Base-by-base conservation (phyloP, 1,284 basidiomycete species). In the Farysia itapuensis region DNA sequence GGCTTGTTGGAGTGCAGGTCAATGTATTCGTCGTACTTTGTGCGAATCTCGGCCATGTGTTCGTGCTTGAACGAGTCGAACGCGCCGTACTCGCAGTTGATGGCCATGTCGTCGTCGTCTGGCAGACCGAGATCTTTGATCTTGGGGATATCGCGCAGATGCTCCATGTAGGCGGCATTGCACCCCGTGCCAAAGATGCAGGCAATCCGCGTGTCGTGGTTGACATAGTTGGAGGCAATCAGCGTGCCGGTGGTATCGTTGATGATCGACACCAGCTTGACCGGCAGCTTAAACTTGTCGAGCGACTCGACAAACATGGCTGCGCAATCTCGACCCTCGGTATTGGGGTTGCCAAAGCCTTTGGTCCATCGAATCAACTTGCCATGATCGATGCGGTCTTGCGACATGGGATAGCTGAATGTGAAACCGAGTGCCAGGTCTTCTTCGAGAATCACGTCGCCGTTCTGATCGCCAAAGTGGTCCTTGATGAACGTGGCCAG, bases 111-210 rank as follows among this genome's bases (percentile, higher is more conserved):
- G 33, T 81, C 84, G 45, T 88, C 85, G 18, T 69, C 75, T 6
- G 80, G 79, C 57, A 96, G 82, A 1, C 86, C 85, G 18, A 93
- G 79, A 46, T 84, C 67, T 48, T 84, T 81, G 65, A 97, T 84
- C 82, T 98, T 84, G 57, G 82, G 80, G 41, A 84, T 83, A 68
- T 80, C 90, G 37, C 84, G 83, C 15, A 93, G 84, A 51, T 86
- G 85, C 78, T 98, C 94, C 77, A 79, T 79, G 68, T 79, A 79
- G 4, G 94, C 94, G 0, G 94, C 95, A 77, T 98, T 98, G 77
- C 94, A 98, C 1, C 94, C 94, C 2, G 94, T 98, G 28, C 94
- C 95, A 69, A 97, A 95, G 75, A 98, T 98, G 75, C 90, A 88
- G 2, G 90, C 93, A 61, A 96, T 94, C 76, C 88, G 88, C 29